Base-by-base conservation (phyloP, 192 early-diverging fungal genomes). In the Phlyctochytrium arcticum region DNA sequence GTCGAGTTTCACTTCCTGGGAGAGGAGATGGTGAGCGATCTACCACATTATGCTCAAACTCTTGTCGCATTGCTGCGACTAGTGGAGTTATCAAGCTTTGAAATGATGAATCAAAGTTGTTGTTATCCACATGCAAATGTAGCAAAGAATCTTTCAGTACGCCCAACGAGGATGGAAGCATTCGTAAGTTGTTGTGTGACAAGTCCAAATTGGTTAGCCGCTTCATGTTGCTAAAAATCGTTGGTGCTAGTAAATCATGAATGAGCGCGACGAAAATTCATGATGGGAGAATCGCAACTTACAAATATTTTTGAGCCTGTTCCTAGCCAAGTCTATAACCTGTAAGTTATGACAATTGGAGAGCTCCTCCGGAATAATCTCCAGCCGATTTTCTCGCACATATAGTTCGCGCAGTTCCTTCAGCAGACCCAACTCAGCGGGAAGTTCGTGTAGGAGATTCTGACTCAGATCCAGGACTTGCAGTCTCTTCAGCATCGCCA, bases 141-240 rank as follows among this genome's bases (percentile, higher is more conserved):
- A 9, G 48, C 10, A 74, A 59, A 7, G 49, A 34, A 42, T 54
- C 36, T 30, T 60, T 55, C 19, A 76, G 70, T 1, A 76, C 44
- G 7, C 80, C 76, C 15, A 81, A 54, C 5, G 80, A 81, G 5
- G 80, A 57, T 4, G 78, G 78, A 19, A 80, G 57, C 9, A 42
- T 63, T 6, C 67, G 48, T 1, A 80, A 54, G 8, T 32, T 42
- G 55, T 80, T 80, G 53, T 69, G 65, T 32, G 65, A 69, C 6
- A 80, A 47, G 36, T 65, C 65, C 8, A 80, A 63, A 6, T 65
- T 70, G 34, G 55, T 65, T 48, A 80, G 46, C 12, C 37, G 23
- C 36, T 5, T 8, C 35, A 76, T 47, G 23, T 39, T 23, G 37
- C 55, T 12, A 49, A 65, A 75, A 5, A 72, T 24, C 17, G 30